Evolutionary conservation across 2,329 filamentous ascomycete species (phyloP), one percentile per base, ranked within the genome.

Genomic region (Ophiostoma sp.): DNA sequence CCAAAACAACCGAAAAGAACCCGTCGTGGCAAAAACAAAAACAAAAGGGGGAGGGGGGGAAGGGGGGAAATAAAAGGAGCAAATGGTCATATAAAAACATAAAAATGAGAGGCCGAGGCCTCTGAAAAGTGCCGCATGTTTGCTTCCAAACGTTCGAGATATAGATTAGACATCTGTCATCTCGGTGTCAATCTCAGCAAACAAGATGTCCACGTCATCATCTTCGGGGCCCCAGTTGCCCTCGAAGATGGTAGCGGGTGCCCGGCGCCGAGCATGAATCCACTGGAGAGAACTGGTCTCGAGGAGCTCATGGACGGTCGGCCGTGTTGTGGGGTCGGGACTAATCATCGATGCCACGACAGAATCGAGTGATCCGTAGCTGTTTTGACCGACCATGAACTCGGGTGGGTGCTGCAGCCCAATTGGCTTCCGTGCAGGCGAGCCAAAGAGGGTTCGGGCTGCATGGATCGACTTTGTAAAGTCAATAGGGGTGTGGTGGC

Each of bases 171-270:
- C 83, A 72, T 85, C 85, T 16, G 79, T 85, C 85, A 87, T 87
- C 75, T 86, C 84, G 4, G 83, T 85, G 71, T 87, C 85, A 55
- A 75, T 77, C 27, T 73, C 70, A 64, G 27, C 69, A 64, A 60
- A 68, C 27, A 49, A 67, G 69, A 62, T 77, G 73, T 44, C 80
- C 75, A 65, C 42, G 7, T 65, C 65, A 12, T 63, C 67, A 9
- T 82, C 77, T 66, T 81, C 88, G 44, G 94, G 94, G 4, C 95
- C 95, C 90, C 93, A 99, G 76, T 92, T 95, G 71, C 95, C 95
- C 79, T 99, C 95, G 74, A 91, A 99, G 67, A 99, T 88, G 0
- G 93, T 97, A n/a, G 95, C 95, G 62, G 93, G 91, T 11, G 93
- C 91, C 68, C 90, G 88, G 68, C 93, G 88, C 71, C 93, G 88